A percentile compares a stretch with the other conserved stretches of the same genome.
Evolutionary conservation across 306 rosid species (phyloP).

Genomic region (Acacia acuminata): DNA sequence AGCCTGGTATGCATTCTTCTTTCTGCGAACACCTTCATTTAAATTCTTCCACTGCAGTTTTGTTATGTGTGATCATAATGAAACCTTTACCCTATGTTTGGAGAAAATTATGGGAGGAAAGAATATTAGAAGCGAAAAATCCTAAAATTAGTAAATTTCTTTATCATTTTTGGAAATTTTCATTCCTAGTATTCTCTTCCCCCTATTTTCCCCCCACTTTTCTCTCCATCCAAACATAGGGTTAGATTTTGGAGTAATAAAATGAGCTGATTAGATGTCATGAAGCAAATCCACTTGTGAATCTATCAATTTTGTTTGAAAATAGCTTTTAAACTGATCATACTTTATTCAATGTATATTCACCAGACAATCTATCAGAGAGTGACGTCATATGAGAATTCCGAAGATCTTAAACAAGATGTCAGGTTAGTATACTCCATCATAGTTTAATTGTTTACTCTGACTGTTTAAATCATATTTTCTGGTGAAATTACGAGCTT

Average conservation of each 20-base stretch:
- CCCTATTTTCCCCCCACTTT: no score
- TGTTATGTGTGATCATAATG: background rate
- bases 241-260: background rate
- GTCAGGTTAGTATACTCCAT: constrained; percentile 50
- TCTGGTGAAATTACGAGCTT: background rate
- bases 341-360: constrained; percentile 24
- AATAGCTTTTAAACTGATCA: background rate
- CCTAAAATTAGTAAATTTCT: no score
- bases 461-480: no score
- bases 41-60: constrained; percentile 15
- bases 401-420: constrained; percentile 73
- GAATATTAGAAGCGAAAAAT: no score
- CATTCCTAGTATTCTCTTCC: no score
- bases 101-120: no score
- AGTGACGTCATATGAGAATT: constrained; percentile 59
- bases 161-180: no score
- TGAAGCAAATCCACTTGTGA: background rate
- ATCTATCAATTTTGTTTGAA: background rate
- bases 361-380: constrained; percentile 71
- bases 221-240: no score
- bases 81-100: background rate
- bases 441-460: background rate
- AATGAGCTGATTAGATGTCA: background rate
- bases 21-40: constrained; percentile 23
- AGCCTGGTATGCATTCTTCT: constrained; percentile 60